Evolutionary conservation across 2,329 filamentous ascomycete genomes (phyloP), one percentile per base, ranked within the genome.

Genomic region (Ascocoryne sarcoides): DNA sequence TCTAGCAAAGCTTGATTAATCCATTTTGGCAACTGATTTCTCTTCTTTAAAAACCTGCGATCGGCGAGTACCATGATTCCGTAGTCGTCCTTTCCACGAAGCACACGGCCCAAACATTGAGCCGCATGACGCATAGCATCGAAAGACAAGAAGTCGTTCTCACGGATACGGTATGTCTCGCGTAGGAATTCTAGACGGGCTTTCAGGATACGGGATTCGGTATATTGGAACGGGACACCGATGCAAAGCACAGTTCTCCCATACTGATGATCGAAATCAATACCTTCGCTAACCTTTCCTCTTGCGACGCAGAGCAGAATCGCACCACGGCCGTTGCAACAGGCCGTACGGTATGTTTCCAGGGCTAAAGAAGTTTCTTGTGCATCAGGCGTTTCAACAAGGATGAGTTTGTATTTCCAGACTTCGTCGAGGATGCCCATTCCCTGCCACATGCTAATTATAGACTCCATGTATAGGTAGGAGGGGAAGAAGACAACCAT

Each of bases 401-500:
- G 73, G 51, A 98, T 95, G 50, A 98, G 75, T 62, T 98, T 98
- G 69, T 95, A 95, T 63, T 95, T 95, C 92, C 92, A 98, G 21
- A 98, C 88, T 59, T 92, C 84, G 63, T 98, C 92, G 26, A 98
- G 70, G 48, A 96, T 95, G 18, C 88, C 88, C 89, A 96, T 96
- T 40, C 87, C 88, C 62, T 98, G 92, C 92, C 92, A 98, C 79
- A 95, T 95, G 60, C 84, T 90, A 60, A 98, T 95, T 60, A 96
- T 96, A 38, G 84, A 92, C 60, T 98, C 92, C 92, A 98, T 96
- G 66, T 98, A 98, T 1, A 98, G 74, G 56, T 98, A 98, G 0
- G 88, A 95, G 0, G 92, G 93, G 61, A 98, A 98, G 70, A 98
- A 98, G 29, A 98, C 92, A n/a, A 98, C 92, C 62, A 98, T 81